Evolutionary conservation across 495 filamentous ascomycete genomes (phyloP).

Genomic region (Bacidia rubella): DNA sequence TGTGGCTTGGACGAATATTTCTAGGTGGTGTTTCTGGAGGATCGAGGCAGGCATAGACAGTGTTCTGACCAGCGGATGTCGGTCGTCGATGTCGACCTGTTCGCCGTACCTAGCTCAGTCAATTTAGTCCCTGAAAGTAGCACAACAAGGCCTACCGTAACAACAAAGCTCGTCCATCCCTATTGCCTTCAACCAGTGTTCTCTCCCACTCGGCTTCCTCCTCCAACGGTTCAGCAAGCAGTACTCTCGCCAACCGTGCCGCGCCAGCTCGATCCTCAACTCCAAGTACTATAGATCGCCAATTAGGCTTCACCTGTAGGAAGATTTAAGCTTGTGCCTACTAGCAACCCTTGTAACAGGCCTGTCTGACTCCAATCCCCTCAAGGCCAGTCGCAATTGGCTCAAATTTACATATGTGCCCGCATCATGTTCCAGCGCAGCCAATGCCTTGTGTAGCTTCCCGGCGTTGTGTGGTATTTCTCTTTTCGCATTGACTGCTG

Average conservation of each 20-base stretch:
- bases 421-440: slow-evolving; percentile 45
- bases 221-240: slow-evolving; percentile 68
- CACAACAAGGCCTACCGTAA: slow-evolving; percentile 33
- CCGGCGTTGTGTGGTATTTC: slow-evolving; percentile 20
- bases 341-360: slow-evolving; percentile 59
- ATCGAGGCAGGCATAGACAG: slow-evolving; percentile 54
- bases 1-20: slow-evolving; percentile 59
- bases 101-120: slow-evolving; percentile 39
- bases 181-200: slow-evolving; percentile 37
- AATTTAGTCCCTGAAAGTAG: not conserved
- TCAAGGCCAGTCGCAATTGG: slow-evolving; percentile 64
- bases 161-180: slow-evolving; percentile 38
- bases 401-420: slow-evolving; percentile 57
- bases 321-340: slow-evolving; percentile 15
- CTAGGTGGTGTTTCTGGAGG: slow-evolving; percentile 54
- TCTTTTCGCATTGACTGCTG: slow-evolving; percentile 17
- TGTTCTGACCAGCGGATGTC: slow-evolving; percentile 37
- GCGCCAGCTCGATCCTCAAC: slow-evolving; percentile 34
- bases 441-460: slow-evolving; percentile 48
- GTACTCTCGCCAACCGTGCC: slow-evolving; percentile 49
- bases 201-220: slow-evolving; percentile 56
- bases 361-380: slow-evolving; percentile 53
- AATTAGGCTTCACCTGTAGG: slow-evolving; percentile 1
- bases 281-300: slow-evolving; percentile 34
- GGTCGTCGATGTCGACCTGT: slow-evolving; percentile 23